Evolutionary conservation across 1,139 yeast genomes (phyloP), one percentile per base, ranked within the genome.

Genomic region (Zygoascus sp.): DNA sequence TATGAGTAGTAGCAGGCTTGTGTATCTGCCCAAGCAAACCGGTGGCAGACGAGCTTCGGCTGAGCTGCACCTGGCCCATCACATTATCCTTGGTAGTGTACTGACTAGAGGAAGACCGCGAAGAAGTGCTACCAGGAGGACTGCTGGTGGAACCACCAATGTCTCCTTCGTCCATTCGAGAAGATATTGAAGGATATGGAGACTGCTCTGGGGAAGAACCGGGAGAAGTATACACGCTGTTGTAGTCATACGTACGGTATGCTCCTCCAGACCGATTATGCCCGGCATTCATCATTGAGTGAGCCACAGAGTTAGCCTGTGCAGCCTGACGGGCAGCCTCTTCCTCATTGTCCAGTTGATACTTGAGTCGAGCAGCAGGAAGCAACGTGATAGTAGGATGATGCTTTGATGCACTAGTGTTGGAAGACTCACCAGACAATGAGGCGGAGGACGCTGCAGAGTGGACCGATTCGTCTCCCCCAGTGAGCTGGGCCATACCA

Each of bases 351-450:
- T 84, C 89, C 6, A 87, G 79, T 1, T 88, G 86, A 60, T 80
- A 80, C 61, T 88, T 87, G 48, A 88, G 72, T 0, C 88, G 79
- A 0, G 96, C 87, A 1, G 96, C 81, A 2, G 96, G 96, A 42
- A 88, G 68, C 42, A 79, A 71, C 39, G 85, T 87, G 55, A 88
- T 88, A 3, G 86, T 83, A 44, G 55, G 55, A 32, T 51, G 53
- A 10, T 35, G 35, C 5, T 41, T 16, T 9, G 34, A 22, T 8
- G 15, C 41, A 30, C 34, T 20, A n/a, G 25, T 19, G 17, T n/a
- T 19, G 10, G 32, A 25, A n/a, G 21, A 20, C 3, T 16, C 34
- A 7, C 36, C 15, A 7, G 32, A 21, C 10, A 13, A 27, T 21
- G 38, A 19, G 2, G 21, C 36, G 4, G 45, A 32, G 2, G 39